These are phyloP conservation scores for Scedosporium dehoogii DNA, from an alignment of 2,329 filamentous ascomycete genomes.

Conservation along the genomic window DNA sequence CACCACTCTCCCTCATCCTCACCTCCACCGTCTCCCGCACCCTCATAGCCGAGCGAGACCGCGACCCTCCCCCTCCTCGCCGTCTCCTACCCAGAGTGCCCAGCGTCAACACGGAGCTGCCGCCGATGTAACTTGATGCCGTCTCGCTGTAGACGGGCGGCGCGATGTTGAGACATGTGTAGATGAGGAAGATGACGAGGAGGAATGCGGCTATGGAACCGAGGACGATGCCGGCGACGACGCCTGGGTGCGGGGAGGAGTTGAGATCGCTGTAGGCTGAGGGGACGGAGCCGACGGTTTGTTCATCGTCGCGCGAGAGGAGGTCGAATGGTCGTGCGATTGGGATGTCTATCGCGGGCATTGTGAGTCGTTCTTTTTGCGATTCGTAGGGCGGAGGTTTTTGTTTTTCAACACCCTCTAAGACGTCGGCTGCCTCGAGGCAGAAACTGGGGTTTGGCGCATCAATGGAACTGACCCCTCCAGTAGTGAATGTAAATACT, in stretches of 20 bases:
- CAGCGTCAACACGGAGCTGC: slow-evolving; percentile 14
- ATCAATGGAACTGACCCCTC: neutral
- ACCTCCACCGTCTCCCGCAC: slow-evolving; percentile 20
- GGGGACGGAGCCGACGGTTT: slow-evolving; percentile 16
- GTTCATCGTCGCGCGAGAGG: slow-evolving; percentile 2
- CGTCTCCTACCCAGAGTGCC: slow-evolving; percentile 6
- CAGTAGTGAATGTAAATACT: neutral
- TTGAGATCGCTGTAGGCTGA: slow-evolving; percentile 22
- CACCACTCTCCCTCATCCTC: slow-evolving; percentile 12
- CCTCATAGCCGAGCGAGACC: slow-evolving; percentile 4
- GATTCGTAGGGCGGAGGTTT: too few relatives aligned
- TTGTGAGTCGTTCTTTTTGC: neutral
- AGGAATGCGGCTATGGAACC: slow-evolving; percentile 40
- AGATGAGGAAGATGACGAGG: slow-evolving; percentile 41
- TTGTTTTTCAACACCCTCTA: neutral
- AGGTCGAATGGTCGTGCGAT: neutral
- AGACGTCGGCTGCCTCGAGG: neutral
- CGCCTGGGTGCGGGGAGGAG: slow-evolving; percentile 31
- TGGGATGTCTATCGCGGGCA: neutral
- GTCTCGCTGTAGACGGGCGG: slow-evolving; percentile 17
- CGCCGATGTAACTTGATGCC: slow-evolving; percentile 13
- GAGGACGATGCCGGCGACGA: slow-evolving; percentile 33
- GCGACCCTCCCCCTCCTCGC: neutral
- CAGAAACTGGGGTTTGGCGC: neutral
- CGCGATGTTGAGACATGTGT: slow-evolving; percentile 35